A percentile compares a stretch with the other conserved stretches of the same genome.
Conservation (phyloP, 1,139 yeast genomes). For the Eremothecium coryli region DNA sequence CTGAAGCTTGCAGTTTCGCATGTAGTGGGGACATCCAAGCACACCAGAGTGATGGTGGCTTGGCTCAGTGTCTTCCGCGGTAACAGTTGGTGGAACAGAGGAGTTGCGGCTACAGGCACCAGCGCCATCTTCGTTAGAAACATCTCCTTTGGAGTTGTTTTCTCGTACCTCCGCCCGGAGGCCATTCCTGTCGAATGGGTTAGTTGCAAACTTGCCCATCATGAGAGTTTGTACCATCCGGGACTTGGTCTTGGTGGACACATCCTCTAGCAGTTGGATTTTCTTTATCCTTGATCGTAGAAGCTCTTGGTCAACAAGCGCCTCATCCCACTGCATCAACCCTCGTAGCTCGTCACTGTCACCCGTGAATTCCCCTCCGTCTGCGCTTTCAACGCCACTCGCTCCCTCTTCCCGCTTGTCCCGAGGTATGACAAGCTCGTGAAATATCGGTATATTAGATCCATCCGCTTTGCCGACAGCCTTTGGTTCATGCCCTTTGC, state of each 20-base stretch:
- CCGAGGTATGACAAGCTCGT: slow-evolving; percentile 11
- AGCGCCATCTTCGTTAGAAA: neutral
- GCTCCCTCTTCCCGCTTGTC: slow-evolving; percentile 14
- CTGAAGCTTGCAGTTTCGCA: slow-evolving; percentile 72
- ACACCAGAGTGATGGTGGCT: slow-evolving; percentile 28
- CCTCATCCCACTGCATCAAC: slow-evolving; percentile 10
- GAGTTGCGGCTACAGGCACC: neutral
- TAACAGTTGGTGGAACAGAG: neutral
- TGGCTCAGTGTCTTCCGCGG: slow-evolving; percentile 11
- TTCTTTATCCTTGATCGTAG: slow-evolving; percentile 16
- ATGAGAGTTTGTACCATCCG: slow-evolving; percentile 56
- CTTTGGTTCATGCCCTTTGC: slow-evolving; percentile 7
- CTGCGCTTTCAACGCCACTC: neutral
- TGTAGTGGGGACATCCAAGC: slow-evolving; percentile 78
- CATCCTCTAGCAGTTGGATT: slow-evolving; percentile 12
- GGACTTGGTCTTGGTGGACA: slow-evolving; percentile 12
- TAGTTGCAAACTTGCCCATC: slow-evolving; percentile 42
- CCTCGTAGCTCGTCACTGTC: slow-evolving; percentile 2
- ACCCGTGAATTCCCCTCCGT: neutral
- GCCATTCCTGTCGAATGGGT: neutral
- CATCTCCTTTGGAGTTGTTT: neutral
- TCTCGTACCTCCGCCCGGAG: neutral
- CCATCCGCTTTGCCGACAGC: slow-evolving; percentile 21
- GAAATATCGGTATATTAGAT: neutral
- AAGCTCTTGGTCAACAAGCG: slow-evolving; percentile 14